Base-by-base conservation (phyloP, 1,284 basidiomycete genomes). In the Moniliophthora roreri region DNA sequence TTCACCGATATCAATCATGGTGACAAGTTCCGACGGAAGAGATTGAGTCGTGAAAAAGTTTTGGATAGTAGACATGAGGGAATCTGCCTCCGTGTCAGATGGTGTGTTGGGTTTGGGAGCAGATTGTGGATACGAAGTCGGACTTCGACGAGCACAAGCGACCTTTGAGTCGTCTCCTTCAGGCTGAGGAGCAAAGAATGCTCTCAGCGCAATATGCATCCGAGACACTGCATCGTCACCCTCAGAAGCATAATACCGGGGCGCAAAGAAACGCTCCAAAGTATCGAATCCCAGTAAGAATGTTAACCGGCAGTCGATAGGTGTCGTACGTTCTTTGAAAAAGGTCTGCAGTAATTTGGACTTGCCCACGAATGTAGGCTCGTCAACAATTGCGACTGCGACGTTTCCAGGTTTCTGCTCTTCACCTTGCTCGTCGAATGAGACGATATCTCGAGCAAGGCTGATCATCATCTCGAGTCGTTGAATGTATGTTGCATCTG, bases 251-350 rank as follows among this genome's bases (percentile, higher is more conserved):
- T 98, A 98, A 69, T 94, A 98, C 36, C 82, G 82, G 0, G 85
- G 80, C 13, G 87, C 81, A 53, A 97, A 87, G 48, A 98, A 80
- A 7, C 96, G 85, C 53, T 87, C 81, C 26, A 98, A 78, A 1
- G 96, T 99, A 65, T 99, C 96, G 51, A 85, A 83, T 8, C 95
- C 95, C 51, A 96, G 74, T 21, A 93, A 69, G 66, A 92, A 93
- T 9, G 80, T 77, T 16, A 92, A 68, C 52, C 79, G n/a, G 50
- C 34, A 47, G n/a, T 53, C 35, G 37, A 50, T 26, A 40, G 23
- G 48, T 13, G 11, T 50, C 21, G 32, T 26, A 51, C 37, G 42
- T 18, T 70, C 23, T 47, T 65, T 69, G 40, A 90, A 69, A 59
- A 84, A 84, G 15, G 66, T 64, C n/a, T 74, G 74, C 48, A 93